These are phyloP conservation scores for Angomonas desouzai DNA, from an alignment of 208 protist species.

Conservation along the genomic window DNA sequence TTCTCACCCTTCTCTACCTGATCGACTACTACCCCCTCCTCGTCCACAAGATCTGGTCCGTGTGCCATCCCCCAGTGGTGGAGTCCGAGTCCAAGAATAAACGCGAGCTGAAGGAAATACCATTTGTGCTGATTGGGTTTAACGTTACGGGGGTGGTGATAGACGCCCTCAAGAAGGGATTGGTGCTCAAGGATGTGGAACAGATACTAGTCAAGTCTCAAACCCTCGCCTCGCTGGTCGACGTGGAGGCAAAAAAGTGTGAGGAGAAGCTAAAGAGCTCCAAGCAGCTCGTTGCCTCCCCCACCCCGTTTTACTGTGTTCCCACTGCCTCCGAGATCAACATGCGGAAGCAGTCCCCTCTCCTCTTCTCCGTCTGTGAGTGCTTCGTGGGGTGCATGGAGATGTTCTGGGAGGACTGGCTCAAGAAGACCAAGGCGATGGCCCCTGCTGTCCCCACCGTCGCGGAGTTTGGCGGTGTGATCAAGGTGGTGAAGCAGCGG, in stretches of 20 bases:
- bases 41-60: conserved; percentile 38
- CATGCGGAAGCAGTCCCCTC: conserved; percentile 14
- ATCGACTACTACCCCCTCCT: conserved; percentile 64
- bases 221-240: background rate
- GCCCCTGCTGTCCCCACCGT: conserved; percentile 16
- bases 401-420: conserved; percentile 36
- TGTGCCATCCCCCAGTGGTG: conserved; percentile 28
- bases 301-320: background rate
- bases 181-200: conserved; percentile 19
- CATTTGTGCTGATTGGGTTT: conserved; percentile 76
- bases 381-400: conserved; percentile 35
- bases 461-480: conserved; percentile 24
- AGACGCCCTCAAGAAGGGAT: conserved; percentile 30
- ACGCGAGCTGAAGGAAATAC: conserved; percentile 24
- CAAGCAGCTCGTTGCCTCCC: background rate
- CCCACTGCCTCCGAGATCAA: background rate
- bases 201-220: background rate
- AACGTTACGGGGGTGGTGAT: conserved; percentile 62
- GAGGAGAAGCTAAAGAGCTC: conserved; percentile 2
- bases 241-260: conserved; percentile 6
- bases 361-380: conserved; percentile 29
- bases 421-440: conserved; percentile 17
- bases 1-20: conserved; percentile 69
- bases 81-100: conserved; percentile 3
- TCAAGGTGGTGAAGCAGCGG: conserved; percentile 15